A percentile compares a stretch with the other conserved stretches of the same genome.
Conservation (phyloP, 2,329 filamentous ascomycete genomes). For the Rutstroemia sp. region DNA sequence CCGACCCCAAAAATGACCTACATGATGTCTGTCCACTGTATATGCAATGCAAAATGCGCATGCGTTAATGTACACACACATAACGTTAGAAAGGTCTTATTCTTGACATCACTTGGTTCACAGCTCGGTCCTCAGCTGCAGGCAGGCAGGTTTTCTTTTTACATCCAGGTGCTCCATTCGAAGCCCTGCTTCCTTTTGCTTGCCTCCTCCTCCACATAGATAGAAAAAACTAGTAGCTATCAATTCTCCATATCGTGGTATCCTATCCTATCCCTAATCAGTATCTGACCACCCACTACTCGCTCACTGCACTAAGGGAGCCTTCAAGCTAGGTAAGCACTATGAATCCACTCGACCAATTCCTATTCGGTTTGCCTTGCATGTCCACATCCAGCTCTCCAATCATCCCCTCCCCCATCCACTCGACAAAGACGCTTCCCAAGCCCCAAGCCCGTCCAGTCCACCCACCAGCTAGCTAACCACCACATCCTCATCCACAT, state of each 20-base stretch:
- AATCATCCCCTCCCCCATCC: background rate
- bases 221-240: background rate
- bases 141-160: background rate
- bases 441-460: background rate
- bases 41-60: background rate
- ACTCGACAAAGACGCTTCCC: background rate
- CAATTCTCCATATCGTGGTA: too few relatives aligned
- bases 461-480: too few relatives aligned
- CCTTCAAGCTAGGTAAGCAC: conserved; percentile 5
- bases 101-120: background rate
- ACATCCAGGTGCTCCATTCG: too few relatives aligned
- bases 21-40: background rate
- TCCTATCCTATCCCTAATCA: background rate
- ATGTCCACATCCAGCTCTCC: background rate
- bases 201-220: background rate
- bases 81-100: too few relatives aligned
- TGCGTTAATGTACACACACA: background rate
- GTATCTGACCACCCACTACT: background rate
- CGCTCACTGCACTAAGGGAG: background rate
- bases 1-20: conserved; percentile 7
- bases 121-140: background rate
- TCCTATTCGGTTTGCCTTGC: background rate
- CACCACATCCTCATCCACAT: too few relatives aligned
- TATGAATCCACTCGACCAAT: background rate
- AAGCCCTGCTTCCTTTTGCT: background rate